phyloP scores from a whole-genome alignment of 495 filamentous ascomycete species.

The Aspergillus nanangensis region DNA sequence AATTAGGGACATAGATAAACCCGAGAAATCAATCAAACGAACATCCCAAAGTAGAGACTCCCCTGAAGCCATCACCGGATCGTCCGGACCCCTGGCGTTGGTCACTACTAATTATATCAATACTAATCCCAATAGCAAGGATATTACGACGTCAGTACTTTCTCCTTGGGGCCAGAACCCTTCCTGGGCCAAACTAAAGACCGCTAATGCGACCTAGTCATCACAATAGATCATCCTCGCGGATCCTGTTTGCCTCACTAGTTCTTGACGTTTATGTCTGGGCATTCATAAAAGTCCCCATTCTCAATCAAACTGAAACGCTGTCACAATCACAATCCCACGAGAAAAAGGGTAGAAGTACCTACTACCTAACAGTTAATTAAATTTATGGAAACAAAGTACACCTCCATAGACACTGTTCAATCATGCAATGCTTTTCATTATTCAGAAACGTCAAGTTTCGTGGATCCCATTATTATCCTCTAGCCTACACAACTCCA shows the following conservation, averaged over 20 bases:
- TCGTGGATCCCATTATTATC: too few species aligned
- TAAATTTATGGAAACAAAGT: not conserved
- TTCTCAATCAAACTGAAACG: not conserved
- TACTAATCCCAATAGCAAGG: conserved; percentile 1
- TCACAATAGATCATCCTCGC: not conserved
- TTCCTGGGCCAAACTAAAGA: not conserved
- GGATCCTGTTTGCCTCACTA: too few species aligned
- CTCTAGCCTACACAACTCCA: too few species aligned
- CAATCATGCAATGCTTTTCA: too few species aligned
- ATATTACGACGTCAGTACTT: too few species aligned
- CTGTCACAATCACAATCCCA: not conserved
- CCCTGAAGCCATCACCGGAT: not conserved
- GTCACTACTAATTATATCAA: not conserved
- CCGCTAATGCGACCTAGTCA: not conserved
- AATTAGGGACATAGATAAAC: not conserved
- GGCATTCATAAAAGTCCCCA: too few species aligned
- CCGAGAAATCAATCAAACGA: not conserved
- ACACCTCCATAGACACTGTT: too few species aligned
- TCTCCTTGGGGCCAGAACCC: too few species aligned
- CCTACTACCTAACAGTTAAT: not conserved
- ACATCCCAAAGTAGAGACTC: too few species aligned
- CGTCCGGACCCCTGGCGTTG: not conserved
- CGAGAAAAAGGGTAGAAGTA: not conserved
- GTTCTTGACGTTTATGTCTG: too few species aligned
- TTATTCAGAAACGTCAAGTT: too few species aligned